Evolutionary conservation across 139 green algal genomes (phyloP).

Genomic region (Chlorella ohadii): DNA sequence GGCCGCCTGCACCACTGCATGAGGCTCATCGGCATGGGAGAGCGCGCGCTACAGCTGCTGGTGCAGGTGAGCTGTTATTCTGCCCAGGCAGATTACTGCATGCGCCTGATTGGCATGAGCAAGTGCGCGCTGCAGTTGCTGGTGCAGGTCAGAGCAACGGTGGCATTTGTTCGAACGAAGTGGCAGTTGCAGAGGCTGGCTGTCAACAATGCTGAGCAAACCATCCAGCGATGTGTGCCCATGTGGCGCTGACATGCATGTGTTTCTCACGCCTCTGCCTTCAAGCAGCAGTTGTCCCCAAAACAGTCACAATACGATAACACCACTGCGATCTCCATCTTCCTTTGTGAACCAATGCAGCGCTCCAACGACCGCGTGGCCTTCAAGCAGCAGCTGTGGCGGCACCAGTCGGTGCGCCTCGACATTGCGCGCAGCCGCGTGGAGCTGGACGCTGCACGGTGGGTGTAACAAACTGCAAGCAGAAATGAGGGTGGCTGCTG

Average conservation of each 20-base stretch:
- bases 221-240: too few species aligned
- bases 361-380: conserved; percentile 20
- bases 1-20: conserved; percentile 99
- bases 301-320: too few species aligned
- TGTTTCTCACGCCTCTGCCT: too few species aligned
- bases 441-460: conserved; percentile 59
- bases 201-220: too few species aligned
- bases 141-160: too few species aligned
- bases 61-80: conserved; percentile 28
- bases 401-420: conserved; percentile 70
- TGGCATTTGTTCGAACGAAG: too few species aligned
- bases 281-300: too few species aligned
- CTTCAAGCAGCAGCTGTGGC: conserved; percentile 57
- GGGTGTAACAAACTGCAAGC: neutral
- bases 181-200: too few species aligned
- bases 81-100: too few species aligned
- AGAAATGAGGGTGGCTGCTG: neutral
- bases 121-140: too few species aligned
- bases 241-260: too few species aligned
- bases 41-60: conserved; percentile 83
- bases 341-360: neutral
- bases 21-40: conserved; percentile 88
- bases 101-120: too few species aligned
- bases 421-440: conserved; percentile 64
- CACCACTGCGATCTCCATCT: neutral